Conservation (phyloP, 2,329 filamentous ascomycete genomes). For the Cladosporium austrohemisphaericum region DNA sequence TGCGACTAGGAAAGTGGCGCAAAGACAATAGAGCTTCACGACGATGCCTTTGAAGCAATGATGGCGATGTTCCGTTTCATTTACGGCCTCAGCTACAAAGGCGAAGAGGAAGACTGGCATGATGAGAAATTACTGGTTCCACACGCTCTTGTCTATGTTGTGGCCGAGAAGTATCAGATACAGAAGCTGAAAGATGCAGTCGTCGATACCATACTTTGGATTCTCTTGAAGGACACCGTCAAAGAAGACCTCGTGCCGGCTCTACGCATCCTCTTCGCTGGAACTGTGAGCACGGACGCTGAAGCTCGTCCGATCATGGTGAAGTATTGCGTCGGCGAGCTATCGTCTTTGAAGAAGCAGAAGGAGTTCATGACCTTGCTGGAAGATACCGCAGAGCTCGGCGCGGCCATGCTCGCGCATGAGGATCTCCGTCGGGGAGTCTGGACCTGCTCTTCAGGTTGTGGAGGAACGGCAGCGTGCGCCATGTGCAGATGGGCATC, state of each 20-base stretch:
- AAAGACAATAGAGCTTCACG: not conserved
- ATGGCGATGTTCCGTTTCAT: not conserved
- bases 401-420: too few species aligned
- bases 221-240: not conserved
- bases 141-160: not conserved
- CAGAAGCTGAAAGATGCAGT: not conserved
- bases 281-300: too few species aligned
- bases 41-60: not conserved
- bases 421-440: too few species aligned
- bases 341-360: too few species aligned
- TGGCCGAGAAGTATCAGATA: constrained; percentile 5
- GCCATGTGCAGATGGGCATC: too few species aligned
- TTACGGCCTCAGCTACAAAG: not conserved
- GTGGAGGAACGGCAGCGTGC: too few species aligned
- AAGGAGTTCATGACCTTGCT: too few species aligned
- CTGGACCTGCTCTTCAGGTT: too few species aligned
- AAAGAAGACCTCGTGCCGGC: not conserved
- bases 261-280: not conserved
- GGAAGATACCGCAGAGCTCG: too few species aligned
- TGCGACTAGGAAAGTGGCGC: not conserved
- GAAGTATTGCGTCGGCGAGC: too few species aligned
- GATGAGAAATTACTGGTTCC: not conserved
- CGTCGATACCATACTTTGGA: not conserved
- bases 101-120: not conserved
- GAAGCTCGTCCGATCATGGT: too few species aligned